Evolutionary conservation across 352 stramenopile genomes (phyloP).

Genomic region (Pythium folliculosum): DNA sequence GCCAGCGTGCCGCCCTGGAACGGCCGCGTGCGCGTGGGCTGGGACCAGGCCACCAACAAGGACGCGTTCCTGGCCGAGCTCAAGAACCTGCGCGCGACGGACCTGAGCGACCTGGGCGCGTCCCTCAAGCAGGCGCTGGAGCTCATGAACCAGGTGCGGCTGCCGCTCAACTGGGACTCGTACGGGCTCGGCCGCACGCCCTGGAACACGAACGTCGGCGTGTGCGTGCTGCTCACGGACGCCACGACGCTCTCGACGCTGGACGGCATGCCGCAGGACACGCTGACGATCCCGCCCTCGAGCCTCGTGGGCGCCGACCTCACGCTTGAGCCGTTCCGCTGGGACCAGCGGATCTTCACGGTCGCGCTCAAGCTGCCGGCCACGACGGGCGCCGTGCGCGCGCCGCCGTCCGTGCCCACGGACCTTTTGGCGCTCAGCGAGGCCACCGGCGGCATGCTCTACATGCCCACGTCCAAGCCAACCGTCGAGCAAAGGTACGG

Average conservation of each 20-base stretch:
- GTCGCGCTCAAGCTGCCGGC: slow-evolving; percentile 84
- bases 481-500: slow-evolving; percentile 64
- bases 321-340: slow-evolving; percentile 82
- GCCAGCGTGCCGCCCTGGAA: slow-evolving; percentile 36
- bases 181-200: slow-evolving; percentile 76
- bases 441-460: slow-evolving; percentile 80
- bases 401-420: slow-evolving; percentile 51
- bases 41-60: slow-evolving; percentile 87
- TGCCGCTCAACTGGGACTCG: slow-evolving; percentile 89
- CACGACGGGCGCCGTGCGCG: slow-evolving; percentile 44
- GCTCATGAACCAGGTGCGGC: slow-evolving; percentile 88
- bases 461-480: slow-evolving; percentile 78
- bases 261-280: slow-evolving; percentile 74
- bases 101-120: slow-evolving; percentile 76
- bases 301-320: slow-evolving; percentile 71
- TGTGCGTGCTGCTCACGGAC: slow-evolving; percentile 83
- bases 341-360: slow-evolving; percentile 83
- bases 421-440: slow-evolving; percentile 87
- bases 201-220: slow-evolving; percentile 85
- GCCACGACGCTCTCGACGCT: slow-evolving; percentile 64
- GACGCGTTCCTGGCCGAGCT: slow-evolving; percentile 79
- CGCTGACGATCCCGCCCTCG: slow-evolving; percentile 73
- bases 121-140: slow-evolving; percentile 82
- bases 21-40: slow-evolving; percentile 78
- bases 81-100: slow-evolving; percentile 79